Base-by-base conservation (phyloP, 2,329 filamentous ascomycete genomes). In the Didymella segeticola region DNA sequence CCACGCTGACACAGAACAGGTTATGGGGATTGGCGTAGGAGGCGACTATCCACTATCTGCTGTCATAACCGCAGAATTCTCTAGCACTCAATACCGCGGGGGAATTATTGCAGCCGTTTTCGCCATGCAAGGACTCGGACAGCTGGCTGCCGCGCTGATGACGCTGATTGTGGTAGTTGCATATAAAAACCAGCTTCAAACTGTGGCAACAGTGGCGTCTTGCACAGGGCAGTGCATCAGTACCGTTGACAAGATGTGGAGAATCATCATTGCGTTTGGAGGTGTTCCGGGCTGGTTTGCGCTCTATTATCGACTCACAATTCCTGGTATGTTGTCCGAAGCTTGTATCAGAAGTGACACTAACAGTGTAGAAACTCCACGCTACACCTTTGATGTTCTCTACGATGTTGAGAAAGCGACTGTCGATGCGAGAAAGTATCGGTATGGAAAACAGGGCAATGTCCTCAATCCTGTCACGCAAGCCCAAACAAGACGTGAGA, bases 21-120 rank as follows among this genome's bases (percentile, higher is more conserved):
- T 76, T 11, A 76, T 76, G 73, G 73, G 73, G 2, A 68, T 75
- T 17, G 71, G 70, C n/a, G 66, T 67, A 0, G 67, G 67, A 19
- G 67, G 67, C 14, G 67, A 70, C 27, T 69, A 93, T 69, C 90
- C 91, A 5, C 80, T 96, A 8, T 91, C 87, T 41, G 89, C 88
- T 19, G 89, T 93, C 61, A 95, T 95, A 66, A 93, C 90, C 5
- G 91, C 90, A 5, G 90, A 95, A 79, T 95, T 95, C 67, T 89
- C 90, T 10, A 93, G 89, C 4, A 93, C 90, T 47, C 91, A 89
- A 75, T 93, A 89, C 86, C 81, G 90, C 74, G 90, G 90, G 62
- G 89, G 89, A 60, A 95, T 95, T 88, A 93, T 96, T 87, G 89
- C 86, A 27, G 82, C 89, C 14, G 90, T 95, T 47, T 95, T 95